These are phyloP conservation scores for Epichloe coenophiala DNA, from an alignment of 2,329 filamentous ascomycete species.

Conservation along the genomic window DNA sequence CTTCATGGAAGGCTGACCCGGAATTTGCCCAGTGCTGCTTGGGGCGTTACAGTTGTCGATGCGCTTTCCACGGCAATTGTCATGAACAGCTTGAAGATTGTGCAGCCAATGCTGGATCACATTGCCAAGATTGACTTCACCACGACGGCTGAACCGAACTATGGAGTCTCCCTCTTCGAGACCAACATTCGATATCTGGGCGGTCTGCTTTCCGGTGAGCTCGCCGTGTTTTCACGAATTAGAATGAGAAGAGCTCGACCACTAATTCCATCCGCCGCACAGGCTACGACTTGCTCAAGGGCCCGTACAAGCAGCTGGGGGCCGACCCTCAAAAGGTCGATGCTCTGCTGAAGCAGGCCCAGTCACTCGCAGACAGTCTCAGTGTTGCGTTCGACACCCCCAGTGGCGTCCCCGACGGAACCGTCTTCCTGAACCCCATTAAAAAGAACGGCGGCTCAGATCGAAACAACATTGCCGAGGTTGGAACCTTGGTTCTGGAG, in stretches of 20 bases:
- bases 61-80: constrained; percentile 67
- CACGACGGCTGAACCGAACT: constrained; percentile 29
- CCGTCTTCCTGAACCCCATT: constrained; percentile 43
- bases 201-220: constrained; percentile 57
- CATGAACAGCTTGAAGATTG: constrained; percentile 55
- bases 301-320: constrained; percentile 43
- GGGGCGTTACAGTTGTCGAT: constrained; percentile 75
- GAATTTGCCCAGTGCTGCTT: constrained; percentile 49
- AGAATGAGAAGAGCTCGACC: too few species aligned
- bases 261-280: not conserved
- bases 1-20: not conserved
- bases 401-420: constrained; percentile 61
- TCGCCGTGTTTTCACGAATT: not conserved
- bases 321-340: constrained; percentile 32
- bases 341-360: constrained; percentile 51
- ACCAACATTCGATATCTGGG: constrained; percentile 82
- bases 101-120: constrained; percentile 57
- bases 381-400: constrained; percentile 68
- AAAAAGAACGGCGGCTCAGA: constrained; percentile 31
- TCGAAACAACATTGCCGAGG: constrained; percentile 61
- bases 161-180: constrained; percentile 66
- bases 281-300: constrained; percentile 60
- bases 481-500: constrained; percentile 68
- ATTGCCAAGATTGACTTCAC: constrained; percentile 60
- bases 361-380: constrained; percentile 55